These are phyloP conservation scores for Blastobotrys elegans DNA, from an alignment of 1,139 yeast genomes.

Conservation along the genomic window DNA sequence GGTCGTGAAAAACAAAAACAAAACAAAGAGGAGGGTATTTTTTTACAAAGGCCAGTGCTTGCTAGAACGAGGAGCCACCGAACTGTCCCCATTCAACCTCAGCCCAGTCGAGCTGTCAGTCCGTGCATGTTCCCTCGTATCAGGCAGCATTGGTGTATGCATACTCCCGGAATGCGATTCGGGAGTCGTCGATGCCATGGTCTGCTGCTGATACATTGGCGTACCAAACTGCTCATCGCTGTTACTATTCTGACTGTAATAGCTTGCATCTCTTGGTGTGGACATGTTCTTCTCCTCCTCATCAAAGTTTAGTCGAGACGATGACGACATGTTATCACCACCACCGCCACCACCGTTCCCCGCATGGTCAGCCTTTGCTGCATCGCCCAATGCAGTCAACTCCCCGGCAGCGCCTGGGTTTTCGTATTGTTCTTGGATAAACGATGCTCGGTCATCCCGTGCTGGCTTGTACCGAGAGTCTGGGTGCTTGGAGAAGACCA, in stretches of 20 bases:
- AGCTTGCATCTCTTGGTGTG: neutral
- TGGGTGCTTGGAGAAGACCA: constrained; percentile 80
- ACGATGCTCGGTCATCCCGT: constrained; percentile 93
- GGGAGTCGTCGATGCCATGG: neutral
- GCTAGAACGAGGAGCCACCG: neutral
- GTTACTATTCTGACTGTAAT: neutral
- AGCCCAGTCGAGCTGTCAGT: constrained; percentile 10
- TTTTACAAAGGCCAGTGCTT: constrained; percentile 7
- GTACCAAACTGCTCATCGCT: neutral
- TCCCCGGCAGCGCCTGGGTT: constrained; percentile 58
- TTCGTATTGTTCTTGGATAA: constrained; percentile 48
- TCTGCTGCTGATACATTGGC: neutral
- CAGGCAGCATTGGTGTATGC: constrained; percentile 2
- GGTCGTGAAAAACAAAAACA: neutral
- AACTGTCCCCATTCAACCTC: neutral
- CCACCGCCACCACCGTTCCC: constrained; percentile 1
- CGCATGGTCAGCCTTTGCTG: constrained; percentile 59
- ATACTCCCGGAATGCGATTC: neutral
- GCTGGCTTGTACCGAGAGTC: constrained; percentile 93
- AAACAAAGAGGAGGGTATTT: neutral
- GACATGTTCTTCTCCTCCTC: neutral
- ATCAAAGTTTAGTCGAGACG: neutral
- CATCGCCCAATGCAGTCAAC: constrained; percentile 82
- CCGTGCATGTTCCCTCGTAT: neutral
- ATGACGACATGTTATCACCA: neutral